A percentile compares a stretch with the other conserved stretches of the same genome.
Conservation (phyloP, 148 eudicot species). For the Diospyros kaki region DNA sequence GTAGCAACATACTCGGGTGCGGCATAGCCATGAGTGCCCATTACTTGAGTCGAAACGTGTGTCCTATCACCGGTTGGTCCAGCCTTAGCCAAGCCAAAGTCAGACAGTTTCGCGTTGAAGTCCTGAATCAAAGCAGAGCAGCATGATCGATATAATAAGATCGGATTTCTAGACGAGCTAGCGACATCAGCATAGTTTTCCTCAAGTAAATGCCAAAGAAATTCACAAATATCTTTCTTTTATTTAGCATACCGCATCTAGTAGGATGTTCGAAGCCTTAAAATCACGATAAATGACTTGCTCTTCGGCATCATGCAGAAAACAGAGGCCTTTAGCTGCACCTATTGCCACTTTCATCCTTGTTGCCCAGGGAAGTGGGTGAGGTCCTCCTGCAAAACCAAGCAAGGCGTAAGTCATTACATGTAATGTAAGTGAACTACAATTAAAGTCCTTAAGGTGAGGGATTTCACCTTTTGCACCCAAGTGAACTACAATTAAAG, state of each 20-base stretch:
- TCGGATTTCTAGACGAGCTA: neutral
- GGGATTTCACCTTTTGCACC: neutral
- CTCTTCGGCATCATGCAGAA: constrained; percentile 57
- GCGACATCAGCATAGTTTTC: neutral
- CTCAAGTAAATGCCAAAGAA: neutral
- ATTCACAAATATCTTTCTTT: neutral
- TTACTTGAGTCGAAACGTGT: constrained; percentile 75
- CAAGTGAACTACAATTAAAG: neutral
- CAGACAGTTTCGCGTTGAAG: constrained; percentile 65
- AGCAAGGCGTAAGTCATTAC: neutral
- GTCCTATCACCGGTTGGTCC: constrained; percentile 79
- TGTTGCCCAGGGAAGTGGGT: constrained; percentile 59
- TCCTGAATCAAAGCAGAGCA: constrained; percentile 30
- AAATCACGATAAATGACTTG: constrained; percentile 76
- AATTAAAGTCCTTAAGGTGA: no score
- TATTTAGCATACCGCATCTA: constrained; percentile 45
- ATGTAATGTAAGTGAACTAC: neutral
- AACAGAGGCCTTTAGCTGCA: constrained; percentile 59
- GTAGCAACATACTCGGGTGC: constrained; percentile 79
- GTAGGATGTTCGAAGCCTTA: constrained; percentile 61
- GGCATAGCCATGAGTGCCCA: constrained; percentile 83
- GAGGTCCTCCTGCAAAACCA: constrained; percentile 50
- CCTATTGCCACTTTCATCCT: constrained; percentile 70
- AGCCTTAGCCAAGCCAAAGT: constrained; percentile 74
- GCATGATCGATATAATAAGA: neutral